Evolutionary conservation across 2,329 filamentous ascomycete genomes (phyloP).

Genomic region (Beauveria pseudobassiana): DNA sequence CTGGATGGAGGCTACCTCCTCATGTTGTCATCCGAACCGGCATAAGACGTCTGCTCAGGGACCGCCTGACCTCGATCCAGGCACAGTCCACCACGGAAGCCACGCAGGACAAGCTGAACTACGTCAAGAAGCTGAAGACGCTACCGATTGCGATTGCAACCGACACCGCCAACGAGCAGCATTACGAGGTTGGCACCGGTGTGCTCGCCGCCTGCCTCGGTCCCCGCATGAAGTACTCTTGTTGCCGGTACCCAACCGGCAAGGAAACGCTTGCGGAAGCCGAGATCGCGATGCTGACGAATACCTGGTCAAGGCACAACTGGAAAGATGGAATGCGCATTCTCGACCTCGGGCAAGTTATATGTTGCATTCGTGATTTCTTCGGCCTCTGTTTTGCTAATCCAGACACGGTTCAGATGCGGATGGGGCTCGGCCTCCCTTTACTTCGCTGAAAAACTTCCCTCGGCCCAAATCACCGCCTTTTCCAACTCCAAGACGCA

Average conservation of each 20-base stretch:
- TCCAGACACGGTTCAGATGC: constrained; percentile 37
- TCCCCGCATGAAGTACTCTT: constrained; percentile 66
- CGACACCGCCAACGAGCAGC: constrained; percentile 57
- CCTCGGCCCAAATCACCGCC: constrained; percentile 53
- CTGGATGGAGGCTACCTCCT: constrained; percentile 59
- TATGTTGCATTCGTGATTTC: too few relatives aligned
- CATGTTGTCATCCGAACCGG: constrained; percentile 54
- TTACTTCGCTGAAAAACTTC: constrained; percentile 59
- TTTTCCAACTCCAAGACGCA: constrained; percentile 66
- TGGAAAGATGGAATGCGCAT: constrained; percentile 53
- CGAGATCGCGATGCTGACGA: constrained; percentile 57
- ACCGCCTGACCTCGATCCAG: constrained; percentile 49
- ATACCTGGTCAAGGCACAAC: constrained; percentile 53
- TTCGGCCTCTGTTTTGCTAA: neutral
- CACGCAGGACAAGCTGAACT: constrained; percentile 55
- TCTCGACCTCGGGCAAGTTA: constrained; percentile 51
- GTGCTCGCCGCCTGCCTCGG: constrained; percentile 55
- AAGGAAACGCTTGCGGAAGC: constrained; percentile 57
- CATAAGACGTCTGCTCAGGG: constrained; percentile 58
- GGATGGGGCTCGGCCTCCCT: constrained; percentile 61
- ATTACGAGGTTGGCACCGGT: constrained; percentile 65
- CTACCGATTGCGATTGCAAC: constrained; percentile 64
- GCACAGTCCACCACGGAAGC: constrained; percentile 44
- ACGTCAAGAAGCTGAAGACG: constrained; percentile 49
- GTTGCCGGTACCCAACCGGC: constrained; percentile 56